A percentile compares a stretch with the other conserved stretches of the same genome.
Conservation (phyloP, 2,329 filamentous ascomycete genomes). For the Diaporthe ampelina region DNA sequence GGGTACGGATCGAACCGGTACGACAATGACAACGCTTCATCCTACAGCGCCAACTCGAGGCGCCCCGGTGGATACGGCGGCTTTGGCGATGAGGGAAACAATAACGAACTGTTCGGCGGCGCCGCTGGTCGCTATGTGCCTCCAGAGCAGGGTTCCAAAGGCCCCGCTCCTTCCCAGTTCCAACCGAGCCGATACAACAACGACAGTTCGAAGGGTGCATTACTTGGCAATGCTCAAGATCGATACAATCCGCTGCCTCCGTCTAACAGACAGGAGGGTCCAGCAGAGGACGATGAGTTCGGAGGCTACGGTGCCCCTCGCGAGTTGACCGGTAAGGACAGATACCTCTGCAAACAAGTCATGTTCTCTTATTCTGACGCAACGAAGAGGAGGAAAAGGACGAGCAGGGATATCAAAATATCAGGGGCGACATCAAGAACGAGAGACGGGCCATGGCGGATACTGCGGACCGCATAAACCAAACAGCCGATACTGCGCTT, state of each 20-base stretch:
- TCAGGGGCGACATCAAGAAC: constrained; percentile 55
- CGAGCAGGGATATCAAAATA: constrained; percentile 76
- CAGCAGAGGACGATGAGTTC: constrained; percentile 47
- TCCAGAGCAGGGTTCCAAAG: constrained; percentile 38
- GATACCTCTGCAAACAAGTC: not conserved
- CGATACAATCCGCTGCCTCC: constrained; percentile 26
- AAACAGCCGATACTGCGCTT: not conserved
- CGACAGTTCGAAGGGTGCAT: not conserved
- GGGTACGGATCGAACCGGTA: constrained; percentile 70
- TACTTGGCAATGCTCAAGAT: constrained; percentile 35
- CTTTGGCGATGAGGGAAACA: constrained; percentile 64
- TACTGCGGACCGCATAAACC: not conserved
- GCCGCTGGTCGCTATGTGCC: constrained; percentile 46
- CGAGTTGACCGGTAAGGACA: constrained; percentile 64
- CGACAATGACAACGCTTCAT: constrained; percentile 53
- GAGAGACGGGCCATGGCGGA: not conserved
- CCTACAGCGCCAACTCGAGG: constrained; percentile 47
- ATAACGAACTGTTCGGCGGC: constrained; percentile 70
- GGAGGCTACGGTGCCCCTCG: constrained; percentile 77
- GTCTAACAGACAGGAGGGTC: not conserved
- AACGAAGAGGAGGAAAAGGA: constrained; percentile 83
- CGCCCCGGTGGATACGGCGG: constrained; percentile 74
- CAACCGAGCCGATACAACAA: not conserved
- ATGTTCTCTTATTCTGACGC: not conserved
- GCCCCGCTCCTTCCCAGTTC: not conserved